Conservation (phyloP, 441 rosid genomes). For the Adansonia madagascariensis region DNA sequence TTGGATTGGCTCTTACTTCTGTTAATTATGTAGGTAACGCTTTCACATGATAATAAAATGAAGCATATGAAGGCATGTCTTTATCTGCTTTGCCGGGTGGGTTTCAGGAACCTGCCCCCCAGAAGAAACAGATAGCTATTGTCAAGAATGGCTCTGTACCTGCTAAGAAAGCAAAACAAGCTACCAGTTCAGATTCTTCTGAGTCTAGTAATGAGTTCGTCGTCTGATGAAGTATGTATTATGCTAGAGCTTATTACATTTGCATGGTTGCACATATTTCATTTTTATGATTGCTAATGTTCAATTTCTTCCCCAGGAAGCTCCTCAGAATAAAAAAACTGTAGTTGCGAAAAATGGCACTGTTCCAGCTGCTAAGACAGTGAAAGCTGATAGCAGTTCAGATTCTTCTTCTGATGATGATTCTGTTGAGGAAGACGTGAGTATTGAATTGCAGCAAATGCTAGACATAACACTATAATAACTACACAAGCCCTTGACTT, state of each 20-base stretch:
- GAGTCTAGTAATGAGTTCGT: constrained; percentile 38
- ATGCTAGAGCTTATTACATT: neutral
- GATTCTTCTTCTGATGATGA: constrained; percentile 49
- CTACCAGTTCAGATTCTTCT: constrained; percentile 48
- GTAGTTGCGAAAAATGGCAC: constrained; percentile 38
- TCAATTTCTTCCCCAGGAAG: constrained; percentile 17
- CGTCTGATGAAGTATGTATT: constrained; percentile 30
- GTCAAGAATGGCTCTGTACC: constrained; percentile 45
- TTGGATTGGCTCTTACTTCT: neutral
- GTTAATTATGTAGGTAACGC: neutral
- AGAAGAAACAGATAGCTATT: constrained; percentile 37
- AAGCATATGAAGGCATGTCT: neutral
- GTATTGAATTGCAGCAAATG: neutral
- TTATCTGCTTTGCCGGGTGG: neutral
- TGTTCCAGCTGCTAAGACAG: constrained; percentile 34
- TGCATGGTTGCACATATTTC: neutral
- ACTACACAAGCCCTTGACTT: neutral
- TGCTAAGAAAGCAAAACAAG: constrained; percentile 34
- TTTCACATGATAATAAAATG: neutral
- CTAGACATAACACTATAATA: neutral
- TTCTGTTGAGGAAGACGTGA: constrained; percentile 35
- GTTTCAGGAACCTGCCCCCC: constrained; percentile 33
- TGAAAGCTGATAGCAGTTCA: constrained; percentile 32
- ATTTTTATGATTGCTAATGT: neutral
- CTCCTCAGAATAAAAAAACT: constrained; percentile 37